These are phyloP conservation scores for Aegilops longissima DNA, from an alignment of 176 grass and related monocot genomes.

Conservation along the genomic window DNA sequence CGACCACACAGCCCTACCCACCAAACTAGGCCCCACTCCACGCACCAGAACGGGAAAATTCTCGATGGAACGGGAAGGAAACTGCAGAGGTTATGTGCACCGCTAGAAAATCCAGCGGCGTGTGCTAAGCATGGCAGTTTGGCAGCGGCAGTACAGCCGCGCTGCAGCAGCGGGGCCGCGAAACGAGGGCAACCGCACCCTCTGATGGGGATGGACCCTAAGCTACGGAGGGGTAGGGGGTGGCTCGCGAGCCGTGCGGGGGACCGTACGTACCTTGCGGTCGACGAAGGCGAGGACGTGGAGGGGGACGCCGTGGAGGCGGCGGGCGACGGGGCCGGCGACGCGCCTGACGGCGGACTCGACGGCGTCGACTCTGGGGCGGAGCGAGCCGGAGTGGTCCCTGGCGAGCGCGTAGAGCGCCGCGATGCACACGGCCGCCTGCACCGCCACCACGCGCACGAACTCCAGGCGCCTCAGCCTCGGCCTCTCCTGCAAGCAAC, in stretches of 20 bases:
- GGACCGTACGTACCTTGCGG: conserved; percentile 62
- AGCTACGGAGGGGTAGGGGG: background rate
- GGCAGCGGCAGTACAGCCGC: background rate
- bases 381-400: conserved; percentile 76
- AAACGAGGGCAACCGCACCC: background rate
- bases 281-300: conserved; percentile 74
- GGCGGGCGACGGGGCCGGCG: conserved; percentile 50
- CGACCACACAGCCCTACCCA: background rate
- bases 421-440: conserved; percentile 46
- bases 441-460: conserved; percentile 44
- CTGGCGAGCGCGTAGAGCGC: conserved; percentile 70
- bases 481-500: background rate
- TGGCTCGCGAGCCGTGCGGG: background rate
- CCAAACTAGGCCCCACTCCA: background rate
- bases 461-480: conserved; percentile 72
- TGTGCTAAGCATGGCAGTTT: background rate
- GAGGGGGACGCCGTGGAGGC: conserved; percentile 53
- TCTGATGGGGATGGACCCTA: background rate
- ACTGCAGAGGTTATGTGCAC: background rate
- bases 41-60: too few relatives aligned
- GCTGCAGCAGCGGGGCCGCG: background rate
- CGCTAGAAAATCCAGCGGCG: conserved; percentile 15
- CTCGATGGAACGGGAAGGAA: too few relatives aligned
- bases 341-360: conserved; percentile 61
- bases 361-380: conserved; percentile 55